These are phyloP conservation scores for Ustilago esculenta DNA, from an alignment of 1,284 basidiomycete species.

Conservation along the genomic window DNA sequence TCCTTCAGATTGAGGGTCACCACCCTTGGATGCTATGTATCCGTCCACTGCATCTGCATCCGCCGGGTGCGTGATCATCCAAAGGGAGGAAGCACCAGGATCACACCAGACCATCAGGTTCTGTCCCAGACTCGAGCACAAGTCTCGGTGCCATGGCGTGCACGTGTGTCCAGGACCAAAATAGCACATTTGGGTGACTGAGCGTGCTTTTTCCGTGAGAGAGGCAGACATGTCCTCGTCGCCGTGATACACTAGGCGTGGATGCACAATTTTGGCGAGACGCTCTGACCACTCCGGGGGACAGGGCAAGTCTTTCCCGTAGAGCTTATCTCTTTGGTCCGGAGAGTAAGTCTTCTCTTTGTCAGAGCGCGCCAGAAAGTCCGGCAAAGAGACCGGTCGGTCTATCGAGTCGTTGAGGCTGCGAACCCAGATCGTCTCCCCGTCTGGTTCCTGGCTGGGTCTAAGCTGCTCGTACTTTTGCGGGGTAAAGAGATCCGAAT, in stretches of 20 bases:
- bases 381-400: not conserved
- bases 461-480: conserved; percentile 7
- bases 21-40: conserved; percentile 20
- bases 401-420: conserved; percentile 10
- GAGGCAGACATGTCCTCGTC: conserved; percentile 17
- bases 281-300: conserved; percentile 5
- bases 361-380: conserved; percentile 17
- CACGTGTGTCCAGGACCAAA: conserved; percentile 24
- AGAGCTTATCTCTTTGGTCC: conserved; percentile 11
- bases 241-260: conserved; percentile 24
- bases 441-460: not conserved
- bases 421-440: not conserved
- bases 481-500: conserved; percentile 14
- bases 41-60: conserved; percentile 17
- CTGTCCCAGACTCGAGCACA: conserved; percentile 41
- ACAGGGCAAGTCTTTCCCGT: conserved; percentile 19
- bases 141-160: conserved; percentile 19
- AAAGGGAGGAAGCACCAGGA: conserved; percentile 16
- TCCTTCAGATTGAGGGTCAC: conserved; percentile 7
- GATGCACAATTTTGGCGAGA: conserved; percentile 11
- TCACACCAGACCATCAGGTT: conserved; percentile 39
- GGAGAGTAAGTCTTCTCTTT: not conserved
- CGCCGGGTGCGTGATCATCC: conserved; percentile 23
- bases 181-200: conserved; percentile 9
- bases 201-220: not conserved